Conservation (phyloP, 2,329 filamentous ascomycete species). For the Fusarium sublunatum region DNA sequence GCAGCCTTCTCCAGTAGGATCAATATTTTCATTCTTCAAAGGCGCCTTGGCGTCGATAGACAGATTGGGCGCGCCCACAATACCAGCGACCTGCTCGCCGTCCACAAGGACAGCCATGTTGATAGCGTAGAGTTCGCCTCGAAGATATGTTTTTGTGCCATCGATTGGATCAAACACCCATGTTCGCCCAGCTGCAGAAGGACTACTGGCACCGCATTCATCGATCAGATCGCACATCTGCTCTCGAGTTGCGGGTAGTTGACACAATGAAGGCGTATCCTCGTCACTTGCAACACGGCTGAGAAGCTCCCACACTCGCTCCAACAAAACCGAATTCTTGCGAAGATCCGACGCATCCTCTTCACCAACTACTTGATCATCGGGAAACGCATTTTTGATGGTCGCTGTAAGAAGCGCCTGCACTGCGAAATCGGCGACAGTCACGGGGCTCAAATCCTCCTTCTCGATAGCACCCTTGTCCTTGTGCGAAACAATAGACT, state of each 20-base stretch:
- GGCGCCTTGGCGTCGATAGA: conserved; percentile 53
- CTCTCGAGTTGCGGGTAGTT: conserved; percentile 54
- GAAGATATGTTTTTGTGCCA: conserved; percentile 67
- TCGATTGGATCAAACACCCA: conserved; percentile 73
- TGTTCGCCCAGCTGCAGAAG: conserved; percentile 54
- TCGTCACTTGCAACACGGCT: conserved; percentile 46
- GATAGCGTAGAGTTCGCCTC: conserved; percentile 66
- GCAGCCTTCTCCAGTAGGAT: conserved; percentile 58
- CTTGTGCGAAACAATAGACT: conserved; percentile 58
- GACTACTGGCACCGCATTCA: conserved; percentile 58
- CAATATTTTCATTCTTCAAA: conserved; percentile 58
- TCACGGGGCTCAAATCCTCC: conserved; percentile 67
- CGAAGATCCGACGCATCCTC: conserved; percentile 63
- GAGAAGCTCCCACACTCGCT: conserved; percentile 62
- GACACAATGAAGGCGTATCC: conserved; percentile 43
- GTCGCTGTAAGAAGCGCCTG: conserved; percentile 66
- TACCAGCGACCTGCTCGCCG: conserved; percentile 61
- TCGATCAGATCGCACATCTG: conserved; percentile 66
- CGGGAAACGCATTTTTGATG: conserved; percentile 62
- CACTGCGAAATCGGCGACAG: conserved; percentile 69
- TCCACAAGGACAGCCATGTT: conserved; percentile 65
- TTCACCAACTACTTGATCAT: conserved; percentile 65
- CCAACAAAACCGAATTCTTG: conserved; percentile 55
- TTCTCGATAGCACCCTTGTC: conserved; percentile 66
- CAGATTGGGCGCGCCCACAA: conserved; percentile 62